Percentiles rank a stretch among this genome's conserved stretches.
Conservation (phyloP, 169 alveolate genomes). For the Cryptosporidium felis region DNA sequence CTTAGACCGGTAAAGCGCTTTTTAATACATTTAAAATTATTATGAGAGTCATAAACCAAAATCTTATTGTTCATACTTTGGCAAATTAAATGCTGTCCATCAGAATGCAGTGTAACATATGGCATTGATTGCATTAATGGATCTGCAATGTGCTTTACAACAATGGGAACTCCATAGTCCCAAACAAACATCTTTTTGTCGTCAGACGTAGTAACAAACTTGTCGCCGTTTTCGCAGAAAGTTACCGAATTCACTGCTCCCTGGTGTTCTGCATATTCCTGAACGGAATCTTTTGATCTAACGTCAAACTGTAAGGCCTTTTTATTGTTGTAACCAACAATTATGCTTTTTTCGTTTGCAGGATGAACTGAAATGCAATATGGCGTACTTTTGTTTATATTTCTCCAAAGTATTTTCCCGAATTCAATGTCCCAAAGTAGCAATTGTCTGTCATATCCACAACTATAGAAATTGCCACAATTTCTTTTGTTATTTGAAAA, state of each 20-base stretch:
- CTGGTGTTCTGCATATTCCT: conserved; percentile 93
- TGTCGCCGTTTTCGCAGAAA: conserved; percentile 89
- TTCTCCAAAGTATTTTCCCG: conserved; percentile 91
- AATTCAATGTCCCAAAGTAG: conserved; percentile 97
- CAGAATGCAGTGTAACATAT: conserved; percentile 92
- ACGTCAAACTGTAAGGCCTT: conserved; percentile 91
- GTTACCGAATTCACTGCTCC: conserved; percentile 93
- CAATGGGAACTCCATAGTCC: conserved; percentile 96
- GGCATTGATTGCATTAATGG: conserved; percentile 95
- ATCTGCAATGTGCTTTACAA: conserved; percentile 93
- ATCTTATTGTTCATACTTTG: conserved; percentile 94
- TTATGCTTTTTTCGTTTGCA: conserved; percentile 85
- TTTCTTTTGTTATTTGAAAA: conserved; percentile 76
- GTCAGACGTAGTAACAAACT: conserved; percentile 93
- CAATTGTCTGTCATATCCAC: conserved; percentile 91
- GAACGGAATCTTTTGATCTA: conserved; percentile 86
- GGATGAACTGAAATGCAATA: conserved; percentile 92
- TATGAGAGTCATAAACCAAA: conserved; percentile 92
- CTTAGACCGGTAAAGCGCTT: conserved; percentile 93
- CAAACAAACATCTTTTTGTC: conserved; percentile 94
- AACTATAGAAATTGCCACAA: conserved; percentile 86
- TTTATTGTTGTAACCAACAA: conserved; percentile 92
- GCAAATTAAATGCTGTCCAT: conserved; percentile 91
- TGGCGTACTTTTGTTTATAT: conserved; percentile 89
- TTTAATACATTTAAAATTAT: conserved; percentile 86